These are phyloP conservation scores for Fusarium avenaceum DNA, from an alignment of 2,329 filamentous ascomycete species.

Conservation along the genomic window DNA sequence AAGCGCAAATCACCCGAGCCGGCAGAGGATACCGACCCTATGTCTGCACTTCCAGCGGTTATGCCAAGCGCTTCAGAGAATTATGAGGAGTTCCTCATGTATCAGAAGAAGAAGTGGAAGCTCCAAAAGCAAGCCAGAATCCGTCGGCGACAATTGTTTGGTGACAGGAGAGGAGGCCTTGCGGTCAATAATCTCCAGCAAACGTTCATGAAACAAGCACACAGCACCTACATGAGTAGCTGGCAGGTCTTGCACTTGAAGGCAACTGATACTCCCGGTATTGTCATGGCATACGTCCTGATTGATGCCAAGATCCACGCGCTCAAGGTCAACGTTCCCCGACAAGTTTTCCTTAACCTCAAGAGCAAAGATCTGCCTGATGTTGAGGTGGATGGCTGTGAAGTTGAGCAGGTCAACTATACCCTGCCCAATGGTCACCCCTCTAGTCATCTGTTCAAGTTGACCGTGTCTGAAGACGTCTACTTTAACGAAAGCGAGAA, in stretches of 20 bases:
- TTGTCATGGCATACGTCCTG: slow-evolving; percentile 89
- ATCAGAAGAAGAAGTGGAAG: slow-evolving; percentile 99
- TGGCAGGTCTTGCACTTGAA: slow-evolving; percentile 95
- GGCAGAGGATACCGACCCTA: slow-evolving; percentile 78
- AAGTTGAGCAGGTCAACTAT: slow-evolving; percentile 92
- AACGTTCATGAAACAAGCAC: slow-evolving; percentile 90
- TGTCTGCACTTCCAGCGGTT: slow-evolving; percentile 81
- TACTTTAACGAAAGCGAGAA: slow-evolving; percentile 89
- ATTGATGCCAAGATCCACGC: slow-evolving; percentile 94
- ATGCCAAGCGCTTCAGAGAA: slow-evolving; percentile 90
- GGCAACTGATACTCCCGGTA: slow-evolving; percentile 84
- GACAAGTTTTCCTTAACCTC: slow-evolving; percentile 91
- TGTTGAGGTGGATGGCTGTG: slow-evolving; percentile 86
- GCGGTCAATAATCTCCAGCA: slow-evolving; percentile 70
- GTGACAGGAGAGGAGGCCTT: slow-evolving; percentile 74
- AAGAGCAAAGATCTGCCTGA: slow-evolving; percentile 89
- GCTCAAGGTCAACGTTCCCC: slow-evolving; percentile 88
- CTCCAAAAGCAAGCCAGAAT: slow-evolving; percentile 92
- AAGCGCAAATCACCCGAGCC: slow-evolving; percentile 83
- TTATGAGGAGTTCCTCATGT: slow-evolving; percentile 88
- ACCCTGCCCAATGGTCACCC: slow-evolving; percentile 95
- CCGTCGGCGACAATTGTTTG: slow-evolving; percentile 90
- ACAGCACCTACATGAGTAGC: slow-evolving; percentile 88
- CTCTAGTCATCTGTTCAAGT: slow-evolving; percentile 92
- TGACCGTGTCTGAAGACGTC: slow-evolving; percentile 88